Evolutionary conservation across 2,329 filamentous ascomycete genomes (phyloP), one percentile per base, ranked within the genome.

Genomic region (Xylariales sp.): DNA sequence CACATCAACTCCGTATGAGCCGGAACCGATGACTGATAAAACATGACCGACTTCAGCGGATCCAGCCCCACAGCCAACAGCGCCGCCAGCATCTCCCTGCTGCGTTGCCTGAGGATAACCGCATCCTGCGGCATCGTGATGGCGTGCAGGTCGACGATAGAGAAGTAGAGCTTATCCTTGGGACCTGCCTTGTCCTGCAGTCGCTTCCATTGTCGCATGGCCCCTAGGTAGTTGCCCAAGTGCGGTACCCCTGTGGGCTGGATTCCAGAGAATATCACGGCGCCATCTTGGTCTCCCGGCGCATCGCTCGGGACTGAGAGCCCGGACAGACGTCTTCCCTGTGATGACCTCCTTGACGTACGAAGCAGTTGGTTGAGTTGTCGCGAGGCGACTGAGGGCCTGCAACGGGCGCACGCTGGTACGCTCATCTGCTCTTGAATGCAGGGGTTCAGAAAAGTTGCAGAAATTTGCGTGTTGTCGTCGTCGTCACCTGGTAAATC

Each of bases 211-310:
- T 88, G 81, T 38, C 80, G 78, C 42, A 98, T 69, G 12, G 93
- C 93, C 19, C 93, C 93, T 9, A 95, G 76, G 63, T 96, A 98
- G 66, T 98, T 98, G 42, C 93, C 93, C 21, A 98, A 69, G 62
- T 98, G 93, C 11, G 93, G 93, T 18, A 94, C 76, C 25, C 91
- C 93, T 0, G 93, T 98, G 14, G 93, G 93, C 63, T 98, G 93
- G 53, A 98, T 98, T 40, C 90, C 93, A 3, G 93, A 97, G 70
- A 98, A 96, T 55, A 97, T 72, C 4, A 46, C 31, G 27, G 15
- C 29, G 15, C 36, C 9, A 15, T 12, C 18, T 19, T 33, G 35
- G 12, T 22, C 12, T n/a, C n/a, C n/a, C n/a, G n/a, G n/a, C n/a
- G n/a, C n/a, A n/a, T n/a, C 29, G 15, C 9, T 16, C 8, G 15